Evolutionary conservation across 2,329 filamentous ascomycete species (phyloP).

Genomic region (Dothideomycetidae sp.): DNA sequence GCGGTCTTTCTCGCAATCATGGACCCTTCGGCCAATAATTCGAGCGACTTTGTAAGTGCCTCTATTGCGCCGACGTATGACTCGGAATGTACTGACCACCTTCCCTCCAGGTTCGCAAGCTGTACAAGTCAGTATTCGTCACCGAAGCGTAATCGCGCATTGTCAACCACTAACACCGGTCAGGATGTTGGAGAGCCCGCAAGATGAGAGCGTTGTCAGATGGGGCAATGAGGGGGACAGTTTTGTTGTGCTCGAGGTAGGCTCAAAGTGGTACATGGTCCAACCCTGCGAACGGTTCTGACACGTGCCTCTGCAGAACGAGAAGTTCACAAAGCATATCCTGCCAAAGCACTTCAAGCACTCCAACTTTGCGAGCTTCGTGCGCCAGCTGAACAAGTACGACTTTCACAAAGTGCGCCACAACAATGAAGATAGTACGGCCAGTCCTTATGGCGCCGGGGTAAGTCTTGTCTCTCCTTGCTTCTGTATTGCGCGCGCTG

Average conservation of each 20-base stretch:
- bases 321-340: constrained; percentile 95
- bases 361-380: constrained; percentile 95
- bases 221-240: constrained; percentile 93
- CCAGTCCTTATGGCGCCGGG: constrained; percentile 67
- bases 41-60: constrained; percentile 80
- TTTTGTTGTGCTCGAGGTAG: constrained; percentile 92
- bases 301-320: constrained; percentile 48
- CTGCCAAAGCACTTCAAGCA: constrained; percentile 98
- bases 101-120: constrained; percentile 66
- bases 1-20: not conserved
- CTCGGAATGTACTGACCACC: too few relatives aligned
- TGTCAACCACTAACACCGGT: too few relatives aligned
- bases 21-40: constrained; percentile 49
- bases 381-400: constrained; percentile 91
- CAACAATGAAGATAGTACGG: constrained; percentile 72
- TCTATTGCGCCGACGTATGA: not conserved
- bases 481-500: constrained; percentile 19
- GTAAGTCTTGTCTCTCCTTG: constrained; percentile 32
- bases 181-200: constrained; percentile 93
- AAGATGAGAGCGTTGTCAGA: constrained; percentile 80
- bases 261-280: constrained; percentile 11
- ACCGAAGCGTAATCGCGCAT: constrained; percentile 3
- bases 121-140: constrained; percentile 73
- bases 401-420: constrained; percentile 96
- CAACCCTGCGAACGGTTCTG: constrained; percentile 1